Percentiles rank a stretch among this genome's conserved stretches.
These are phyloP conservation scores for Dillenia suffruticosa DNA, from an alignment of 164 flowering plant species.

Conservation along the genomic window DNA sequence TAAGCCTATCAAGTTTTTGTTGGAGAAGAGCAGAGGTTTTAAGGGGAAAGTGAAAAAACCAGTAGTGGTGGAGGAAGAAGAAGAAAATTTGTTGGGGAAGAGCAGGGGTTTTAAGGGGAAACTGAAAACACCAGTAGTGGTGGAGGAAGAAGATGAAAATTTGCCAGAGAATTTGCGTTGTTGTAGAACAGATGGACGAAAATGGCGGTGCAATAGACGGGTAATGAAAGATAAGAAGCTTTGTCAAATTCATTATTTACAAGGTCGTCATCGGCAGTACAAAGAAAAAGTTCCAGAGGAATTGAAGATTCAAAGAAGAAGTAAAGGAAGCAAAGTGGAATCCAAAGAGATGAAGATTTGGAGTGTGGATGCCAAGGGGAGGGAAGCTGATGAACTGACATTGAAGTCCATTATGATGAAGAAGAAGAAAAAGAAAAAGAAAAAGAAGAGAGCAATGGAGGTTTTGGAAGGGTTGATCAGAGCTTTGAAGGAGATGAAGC, in stretches of 20 bases:
- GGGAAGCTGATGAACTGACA: conserved; percentile 11
- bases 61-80: background rate
- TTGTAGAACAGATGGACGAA: conserved; percentile 25
- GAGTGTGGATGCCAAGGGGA: conserved; percentile 18
- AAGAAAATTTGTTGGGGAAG: no score
- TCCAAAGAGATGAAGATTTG: conserved; percentile 5
- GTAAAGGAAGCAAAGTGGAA: background rate
- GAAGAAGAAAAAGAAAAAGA: conserved; percentile 13
- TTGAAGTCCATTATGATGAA: no score
- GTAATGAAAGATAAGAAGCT: conserved; percentile 37
- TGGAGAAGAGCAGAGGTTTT: conserved; percentile 49
- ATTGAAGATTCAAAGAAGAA: conserved; percentile 39
- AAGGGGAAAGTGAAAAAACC: conserved; percentile 17
- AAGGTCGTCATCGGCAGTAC: conserved; percentile 50
- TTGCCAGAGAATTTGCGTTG: conserved; percentile 24
- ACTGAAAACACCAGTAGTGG: background rate
- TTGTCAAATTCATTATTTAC: conserved; percentile 57
- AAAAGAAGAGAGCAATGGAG: conserved; percentile 14
- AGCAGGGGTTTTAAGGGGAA: conserved; percentile 9
- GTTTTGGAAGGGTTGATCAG: conserved; percentile 33
- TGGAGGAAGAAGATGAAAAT: conserved; percentile 9
- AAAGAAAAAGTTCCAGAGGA: conserved; percentile 49
- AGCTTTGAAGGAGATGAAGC: conserved; percentile 42
- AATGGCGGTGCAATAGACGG: conserved; percentile 26
- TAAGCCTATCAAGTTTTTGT: conserved; percentile 26